Evolutionary conservation across 75 land plant genomes (phyloP).

Genomic region (Cryptomeria japonica): DNA sequence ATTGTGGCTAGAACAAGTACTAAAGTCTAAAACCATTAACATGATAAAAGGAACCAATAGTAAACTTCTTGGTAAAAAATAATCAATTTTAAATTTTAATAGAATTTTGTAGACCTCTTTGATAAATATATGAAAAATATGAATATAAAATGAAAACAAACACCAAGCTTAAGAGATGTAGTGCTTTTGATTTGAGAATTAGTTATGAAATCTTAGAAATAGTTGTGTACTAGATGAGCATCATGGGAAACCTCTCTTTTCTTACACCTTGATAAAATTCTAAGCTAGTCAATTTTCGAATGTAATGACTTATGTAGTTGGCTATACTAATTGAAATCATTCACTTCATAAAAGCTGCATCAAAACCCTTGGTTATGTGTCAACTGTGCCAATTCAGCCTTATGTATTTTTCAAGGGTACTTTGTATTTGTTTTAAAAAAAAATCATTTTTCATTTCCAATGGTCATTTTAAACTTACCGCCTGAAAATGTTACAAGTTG

Average conservation of each 20-base stretch:
- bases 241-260: background rate
- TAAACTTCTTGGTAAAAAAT: too few relatives aligned
- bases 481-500: too few relatives aligned
- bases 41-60: too few relatives aligned
- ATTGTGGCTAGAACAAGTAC: too few relatives aligned
- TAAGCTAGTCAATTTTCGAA: background rate
- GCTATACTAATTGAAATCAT: background rate
- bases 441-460: too few relatives aligned
- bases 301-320: background rate
- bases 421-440: too few relatives aligned
- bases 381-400: too few relatives aligned
- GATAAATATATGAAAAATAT: background rate
- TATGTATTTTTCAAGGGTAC: too few relatives aligned
- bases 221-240: background rate
- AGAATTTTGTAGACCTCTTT: background rate
- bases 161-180: background rate
- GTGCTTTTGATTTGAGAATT: background rate
- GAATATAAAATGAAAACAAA: background rate
- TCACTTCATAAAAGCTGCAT: background rate
- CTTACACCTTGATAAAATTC: background rate
- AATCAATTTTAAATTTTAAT: background rate
- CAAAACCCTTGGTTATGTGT: too few relatives aligned
- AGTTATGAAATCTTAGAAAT: background rate
- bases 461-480: too few relatives aligned
- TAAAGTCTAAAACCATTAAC: too few relatives aligned